Conservation (phyloP, 192 early-diverging fungal genomes). For the Coemansia sp. region DNA sequence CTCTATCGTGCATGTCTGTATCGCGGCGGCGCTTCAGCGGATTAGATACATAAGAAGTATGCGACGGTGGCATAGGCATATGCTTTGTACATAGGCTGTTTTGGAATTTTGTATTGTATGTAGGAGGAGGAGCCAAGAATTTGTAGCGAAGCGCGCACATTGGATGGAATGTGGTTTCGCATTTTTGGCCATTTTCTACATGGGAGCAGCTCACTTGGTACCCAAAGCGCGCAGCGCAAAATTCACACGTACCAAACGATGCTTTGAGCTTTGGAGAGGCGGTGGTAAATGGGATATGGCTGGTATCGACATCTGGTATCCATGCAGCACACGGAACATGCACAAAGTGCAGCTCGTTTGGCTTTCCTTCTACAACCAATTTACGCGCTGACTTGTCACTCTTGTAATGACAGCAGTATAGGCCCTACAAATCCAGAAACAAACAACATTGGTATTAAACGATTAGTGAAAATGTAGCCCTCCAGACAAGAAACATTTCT, state of each 20-base stretch:
- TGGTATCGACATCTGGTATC: slow-evolving; percentile 36
- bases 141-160: slow-evolving; percentile 49
- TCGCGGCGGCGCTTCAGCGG: slow-evolving; percentile 17
- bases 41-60: too few relatives aligned
- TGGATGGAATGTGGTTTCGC: slow-evolving; percentile 37
- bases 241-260: slow-evolving; percentile 15
- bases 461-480: too few relatives aligned
- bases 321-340: slow-evolving; percentile 53
- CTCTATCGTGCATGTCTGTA: not conserved
- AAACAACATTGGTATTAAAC: too few relatives aligned
- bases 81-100: slow-evolving; percentile 29
- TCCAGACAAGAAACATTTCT: not conserved
- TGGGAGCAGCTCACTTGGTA: slow-evolving; percentile 41
- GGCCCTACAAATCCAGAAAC: slow-evolving; percentile 19
- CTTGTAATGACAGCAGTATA: slow-evolving; percentile 53
- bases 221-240: slow-evolving; percentile 35
- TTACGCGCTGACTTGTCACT: slow-evolving; percentile 37
- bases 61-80: not conserved
- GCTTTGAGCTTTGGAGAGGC: slow-evolving; percentile 23
- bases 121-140: slow-evolving; percentile 21
- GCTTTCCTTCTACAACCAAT: slow-evolving; percentile 18
- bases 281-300: slow-evolving; percentile 41
- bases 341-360: slow-evolving; percentile 29
- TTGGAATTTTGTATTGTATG: slow-evolving; percentile 35
- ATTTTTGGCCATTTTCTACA: slow-evolving; percentile 5